Conservation (phyloP, 2,329 filamentous ascomycete genomes). For the Fusarium longipes region DNA sequence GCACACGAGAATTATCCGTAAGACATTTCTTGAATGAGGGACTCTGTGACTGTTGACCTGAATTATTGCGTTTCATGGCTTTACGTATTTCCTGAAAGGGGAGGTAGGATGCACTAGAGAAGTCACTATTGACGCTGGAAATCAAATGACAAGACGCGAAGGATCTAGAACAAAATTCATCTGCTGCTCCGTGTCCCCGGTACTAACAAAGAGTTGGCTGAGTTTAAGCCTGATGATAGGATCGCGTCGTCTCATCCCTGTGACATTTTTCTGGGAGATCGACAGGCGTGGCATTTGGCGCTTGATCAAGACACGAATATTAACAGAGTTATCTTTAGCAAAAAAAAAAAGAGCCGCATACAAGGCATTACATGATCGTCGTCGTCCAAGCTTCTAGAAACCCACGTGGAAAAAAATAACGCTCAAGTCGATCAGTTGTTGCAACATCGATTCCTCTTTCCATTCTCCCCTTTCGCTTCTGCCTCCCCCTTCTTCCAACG, state of each 20-base stretch:
- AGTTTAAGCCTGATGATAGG: not conserved
- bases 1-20: conserved; percentile 14
- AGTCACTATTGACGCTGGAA: not conserved
- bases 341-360: conserved; percentile 18
- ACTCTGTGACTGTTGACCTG: conserved; percentile 29
- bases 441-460: not conserved
- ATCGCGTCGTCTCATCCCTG: not conserved
- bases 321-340: not conserved
- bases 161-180: conserved; percentile 10
- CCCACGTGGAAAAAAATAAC: conserved; percentile 5
- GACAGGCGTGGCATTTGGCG: conserved; percentile 6
- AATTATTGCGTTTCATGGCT: conserved; percentile 24
- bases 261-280: conserved; percentile 1
- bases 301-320: not conserved
- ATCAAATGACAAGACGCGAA: conserved; percentile 4
- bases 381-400: conserved; percentile 29
- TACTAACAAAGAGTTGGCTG: not conserved
- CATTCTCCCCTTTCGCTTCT: not conserved
- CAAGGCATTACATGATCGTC: not conserved
- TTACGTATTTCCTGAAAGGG: conserved; percentile 8
- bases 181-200: not conserved
- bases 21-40: conserved; percentile 15
- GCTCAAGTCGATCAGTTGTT: not conserved
- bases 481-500: conserved; percentile 9
- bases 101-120: conserved; percentile 1